phyloP scores from a whole-genome alignment of 495 filamentous ascomycete genomes.

The Sporormia fimetaria region DNA sequence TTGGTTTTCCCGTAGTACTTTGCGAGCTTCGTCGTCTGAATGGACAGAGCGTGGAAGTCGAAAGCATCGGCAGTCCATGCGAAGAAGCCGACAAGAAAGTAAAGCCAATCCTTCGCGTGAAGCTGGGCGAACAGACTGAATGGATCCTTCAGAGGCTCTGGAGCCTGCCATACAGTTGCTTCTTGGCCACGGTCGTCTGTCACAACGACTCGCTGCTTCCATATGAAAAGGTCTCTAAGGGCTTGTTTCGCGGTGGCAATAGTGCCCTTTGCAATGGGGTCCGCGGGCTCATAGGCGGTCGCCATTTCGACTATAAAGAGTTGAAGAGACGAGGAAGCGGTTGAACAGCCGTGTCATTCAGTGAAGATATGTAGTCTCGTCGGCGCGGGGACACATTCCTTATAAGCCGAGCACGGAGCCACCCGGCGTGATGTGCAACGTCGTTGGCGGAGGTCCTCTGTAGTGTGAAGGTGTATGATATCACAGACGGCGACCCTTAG shows the following conservation, averaged over 20 bases:
- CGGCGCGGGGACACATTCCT: too few species aligned
- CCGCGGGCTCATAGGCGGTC: slow-evolving; percentile 40
- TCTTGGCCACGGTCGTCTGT: slow-evolving; percentile 47
- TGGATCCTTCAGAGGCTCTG: slow-evolving; percentile 49
- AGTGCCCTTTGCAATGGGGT: slow-evolving; percentile 48
- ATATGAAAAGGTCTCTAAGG: slow-evolving; percentile 52
- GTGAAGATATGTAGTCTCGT: background rate
- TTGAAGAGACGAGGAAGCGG: background rate
- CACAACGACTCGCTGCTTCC: slow-evolving; percentile 54
- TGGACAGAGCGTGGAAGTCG: slow-evolving; percentile 67
- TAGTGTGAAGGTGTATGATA: too few species aligned
- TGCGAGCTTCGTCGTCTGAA: slow-evolving; percentile 57
- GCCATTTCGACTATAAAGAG: slow-evolving; percentile 8
- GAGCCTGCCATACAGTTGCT: slow-evolving; percentile 48
- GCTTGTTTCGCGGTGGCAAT: slow-evolving; percentile 48
- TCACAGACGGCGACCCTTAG: too few species aligned
- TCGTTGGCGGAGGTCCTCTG: too few species aligned
- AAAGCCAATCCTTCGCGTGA: slow-evolving; percentile 46
- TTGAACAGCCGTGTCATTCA: background rate
- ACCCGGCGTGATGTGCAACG: too few species aligned
- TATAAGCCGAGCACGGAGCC: too few species aligned
- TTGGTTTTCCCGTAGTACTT: slow-evolving; percentile 52
- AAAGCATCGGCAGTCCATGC: slow-evolving; percentile 63
- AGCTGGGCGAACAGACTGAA: slow-evolving; percentile 49
- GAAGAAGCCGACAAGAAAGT: slow-evolving; percentile 50